A percentile compares a stretch with the other conserved stretches of the same genome.
phyloP scores from a whole-genome alignment of 129 eudicot species.

The Flaveria brownii region DNA sequence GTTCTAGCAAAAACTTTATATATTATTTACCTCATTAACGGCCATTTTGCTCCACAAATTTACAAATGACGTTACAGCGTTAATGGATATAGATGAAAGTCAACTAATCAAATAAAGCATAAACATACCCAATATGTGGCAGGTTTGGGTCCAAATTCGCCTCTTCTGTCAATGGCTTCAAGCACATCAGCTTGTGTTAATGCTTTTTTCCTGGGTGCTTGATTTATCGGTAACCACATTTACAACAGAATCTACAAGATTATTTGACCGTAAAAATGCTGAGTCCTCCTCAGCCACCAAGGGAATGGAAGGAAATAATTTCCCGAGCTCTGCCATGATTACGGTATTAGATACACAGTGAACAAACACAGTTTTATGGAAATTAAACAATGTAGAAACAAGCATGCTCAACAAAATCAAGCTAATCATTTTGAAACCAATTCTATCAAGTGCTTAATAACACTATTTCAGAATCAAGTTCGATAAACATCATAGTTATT shows the following conservation, averaged over 20 bases:
- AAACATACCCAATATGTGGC: conserved; percentile 92
- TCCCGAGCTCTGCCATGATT: conserved; percentile 64
- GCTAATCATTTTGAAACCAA: too few relatives aligned
- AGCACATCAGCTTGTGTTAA: conserved; percentile 57
- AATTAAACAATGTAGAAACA: too few relatives aligned
- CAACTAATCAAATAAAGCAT: background rate
- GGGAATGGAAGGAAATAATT: conserved; percentile 77
- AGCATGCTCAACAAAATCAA: too few relatives aligned
- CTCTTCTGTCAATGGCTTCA: conserved; percentile 95
- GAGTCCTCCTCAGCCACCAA: conserved; percentile 99
- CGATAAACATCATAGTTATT: too few relatives aligned
- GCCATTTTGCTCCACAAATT: too few relatives aligned
- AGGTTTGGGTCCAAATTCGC: conserved; percentile 69
- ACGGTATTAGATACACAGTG: conserved; percentile 12
- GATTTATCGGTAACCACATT: conserved; percentile 59
- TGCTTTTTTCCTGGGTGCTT: conserved; percentile 36
- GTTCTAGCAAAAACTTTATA: too few relatives aligned
- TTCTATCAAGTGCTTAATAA: too few relatives aligned
- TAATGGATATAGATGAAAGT: too few relatives aligned
- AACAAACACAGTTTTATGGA: background rate
- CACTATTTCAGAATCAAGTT: too few relatives aligned
- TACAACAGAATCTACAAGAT: conserved; percentile 71
- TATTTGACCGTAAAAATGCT: conserved; percentile 67
- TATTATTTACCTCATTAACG: too few relatives aligned
- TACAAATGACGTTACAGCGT: too few relatives aligned